Base-by-base conservation (phyloP, 2,329 filamentous ascomycete genomes). In the Aspergillus sp. region DNA sequence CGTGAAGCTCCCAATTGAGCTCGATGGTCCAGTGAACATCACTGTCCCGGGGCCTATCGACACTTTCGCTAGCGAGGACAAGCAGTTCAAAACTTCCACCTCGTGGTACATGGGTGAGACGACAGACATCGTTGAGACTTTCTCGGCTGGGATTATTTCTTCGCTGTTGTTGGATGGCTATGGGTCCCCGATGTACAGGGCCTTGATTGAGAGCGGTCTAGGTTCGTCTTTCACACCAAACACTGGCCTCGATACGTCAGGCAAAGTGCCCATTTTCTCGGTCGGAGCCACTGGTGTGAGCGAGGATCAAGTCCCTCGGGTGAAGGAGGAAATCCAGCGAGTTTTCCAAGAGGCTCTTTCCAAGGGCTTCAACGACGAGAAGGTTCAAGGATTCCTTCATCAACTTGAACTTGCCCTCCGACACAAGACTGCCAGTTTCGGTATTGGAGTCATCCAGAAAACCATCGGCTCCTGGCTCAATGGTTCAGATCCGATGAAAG, bases 181-280 rank as follows among this genome's bases (percentile, higher is more conserved):
- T 74, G 94, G 95, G 15, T 97, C 95, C 6, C 95, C 95, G 0
- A 79, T 99, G 59, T 98, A 98, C 76, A 89, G 89, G 64, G 91
- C 90, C 1, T 82, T 99, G 61, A 91, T 99, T 57, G 94, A 98
- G 75, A 88, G 90, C 51, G 93, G 93, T 0, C 85, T 99, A 45
- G 95, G 95, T 23, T 91, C 92, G 0, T 94, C 97, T 70, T 99
- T 93, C 81, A 96, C 92, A 56, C 92, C 95, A 3, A 99, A 99
- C 73, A 92, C 93, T 2, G 95, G 95, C 13, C 96, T 95, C 69
- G 94, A 97, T 73, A 86, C 86, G 57, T 91, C 90, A 30, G 90
- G 87, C 23, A 91, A 87, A 68, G 84, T 86, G 19, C 91, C 91
- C 2, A 90, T 97, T 49, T 96, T 98, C 74, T 97, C 94, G 0